Evolutionary conservation across 1,139 yeast species (phyloP).

Genomic region (Geotrichum fermentans): DNA sequence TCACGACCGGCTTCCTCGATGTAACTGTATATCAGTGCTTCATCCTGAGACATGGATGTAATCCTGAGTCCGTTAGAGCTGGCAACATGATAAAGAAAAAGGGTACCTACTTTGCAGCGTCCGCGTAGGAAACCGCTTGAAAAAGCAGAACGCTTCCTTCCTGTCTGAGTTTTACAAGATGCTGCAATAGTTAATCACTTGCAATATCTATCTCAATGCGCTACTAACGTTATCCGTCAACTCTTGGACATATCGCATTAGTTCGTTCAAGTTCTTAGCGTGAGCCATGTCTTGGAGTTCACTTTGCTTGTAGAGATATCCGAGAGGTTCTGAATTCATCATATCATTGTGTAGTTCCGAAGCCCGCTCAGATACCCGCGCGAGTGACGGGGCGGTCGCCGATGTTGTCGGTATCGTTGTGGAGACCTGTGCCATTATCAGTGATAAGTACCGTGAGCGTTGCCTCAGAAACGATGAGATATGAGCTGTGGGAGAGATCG

Average conservation of each 20-base stretch:
- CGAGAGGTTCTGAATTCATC: conserved; percentile 42
- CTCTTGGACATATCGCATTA: conserved; percentile 29
- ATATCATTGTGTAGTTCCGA: conserved; percentile 54
- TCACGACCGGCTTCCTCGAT: conserved; percentile 92
- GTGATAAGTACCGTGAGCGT: neutral
- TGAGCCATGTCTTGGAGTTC: conserved; percentile 46
- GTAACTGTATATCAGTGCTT: conserved; percentile 83
- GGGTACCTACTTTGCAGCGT: conserved; percentile 30
- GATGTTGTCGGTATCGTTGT: neutral
- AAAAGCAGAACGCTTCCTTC: conserved; percentile 64
- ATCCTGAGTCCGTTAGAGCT: conserved; percentile 33
- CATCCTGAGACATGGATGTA: conserved; percentile 75
- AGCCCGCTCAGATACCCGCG: conserved; percentile 43
- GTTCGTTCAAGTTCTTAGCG: conserved; percentile 22
- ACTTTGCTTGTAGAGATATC: conserved; percentile 52
- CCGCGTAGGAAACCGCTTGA: conserved; percentile 50
- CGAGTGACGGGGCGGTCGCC: neutral
- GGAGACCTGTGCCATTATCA: neutral
- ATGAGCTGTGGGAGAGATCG: too few relatives aligned
- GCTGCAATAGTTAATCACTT: conserved; percentile 28
- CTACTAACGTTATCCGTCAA: conserved; percentile 29
- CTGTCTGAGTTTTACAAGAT: conserved; percentile 62
- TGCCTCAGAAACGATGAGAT: too few relatives aligned
- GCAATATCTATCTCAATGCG: neutral
- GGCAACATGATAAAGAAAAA: neutral